phyloP scores from a whole-genome alignment of 1,139 yeast species.

The Saccharomyces hybrid region DNA sequence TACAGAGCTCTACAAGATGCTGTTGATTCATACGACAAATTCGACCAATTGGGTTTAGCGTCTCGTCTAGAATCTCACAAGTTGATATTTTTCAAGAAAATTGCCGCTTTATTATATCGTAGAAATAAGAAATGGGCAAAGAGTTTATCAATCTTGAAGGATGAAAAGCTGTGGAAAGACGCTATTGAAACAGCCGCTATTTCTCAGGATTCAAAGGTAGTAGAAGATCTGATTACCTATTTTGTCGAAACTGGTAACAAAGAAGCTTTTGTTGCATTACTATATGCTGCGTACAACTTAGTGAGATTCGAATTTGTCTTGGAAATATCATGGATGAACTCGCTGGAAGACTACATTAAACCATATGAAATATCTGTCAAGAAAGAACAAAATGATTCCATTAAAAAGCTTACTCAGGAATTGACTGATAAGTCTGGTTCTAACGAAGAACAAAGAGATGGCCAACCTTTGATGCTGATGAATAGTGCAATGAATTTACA shows the following conservation, averaged over 20 bases:
- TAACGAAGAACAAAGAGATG: slow-evolving; percentile 38
- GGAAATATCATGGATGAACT: slow-evolving; percentile 87
- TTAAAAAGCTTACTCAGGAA: slow-evolving; percentile 61
- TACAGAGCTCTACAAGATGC: slow-evolving; percentile 81
- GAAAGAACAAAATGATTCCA: slow-evolving; percentile 64
- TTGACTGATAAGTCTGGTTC: slow-evolving; percentile 48
- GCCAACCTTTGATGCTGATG: slow-evolving; percentile 58
- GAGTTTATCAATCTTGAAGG: slow-evolving; percentile 79
- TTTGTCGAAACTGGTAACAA: slow-evolving; percentile 96
- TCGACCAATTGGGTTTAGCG: slow-evolving; percentile 87
- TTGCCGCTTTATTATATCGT: slow-evolving; percentile 88
- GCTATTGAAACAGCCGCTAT: slow-evolving; percentile 88
- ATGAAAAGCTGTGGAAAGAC: slow-evolving; percentile 91
- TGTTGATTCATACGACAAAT: slow-evolving; percentile 84
- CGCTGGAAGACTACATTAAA: slow-evolving; percentile 71
- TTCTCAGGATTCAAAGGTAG: slow-evolving; percentile 70
- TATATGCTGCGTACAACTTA: slow-evolving; percentile 78
- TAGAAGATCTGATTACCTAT: slow-evolving; percentile 81
- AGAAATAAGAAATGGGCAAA: slow-evolving; percentile 90
- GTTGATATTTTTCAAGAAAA: slow-evolving; percentile 85
- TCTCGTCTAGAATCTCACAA: slow-evolving; percentile 88
- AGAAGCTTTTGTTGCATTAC: slow-evolving; percentile 87
- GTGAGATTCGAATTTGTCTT: slow-evolving; percentile 75
- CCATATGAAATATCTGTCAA: slow-evolving; percentile 83
- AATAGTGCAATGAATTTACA: slow-evolving; percentile 36